Conservation (phyloP, 1,284 basidiomycete genomes). For the Sphagnurus paluster region DNA sequence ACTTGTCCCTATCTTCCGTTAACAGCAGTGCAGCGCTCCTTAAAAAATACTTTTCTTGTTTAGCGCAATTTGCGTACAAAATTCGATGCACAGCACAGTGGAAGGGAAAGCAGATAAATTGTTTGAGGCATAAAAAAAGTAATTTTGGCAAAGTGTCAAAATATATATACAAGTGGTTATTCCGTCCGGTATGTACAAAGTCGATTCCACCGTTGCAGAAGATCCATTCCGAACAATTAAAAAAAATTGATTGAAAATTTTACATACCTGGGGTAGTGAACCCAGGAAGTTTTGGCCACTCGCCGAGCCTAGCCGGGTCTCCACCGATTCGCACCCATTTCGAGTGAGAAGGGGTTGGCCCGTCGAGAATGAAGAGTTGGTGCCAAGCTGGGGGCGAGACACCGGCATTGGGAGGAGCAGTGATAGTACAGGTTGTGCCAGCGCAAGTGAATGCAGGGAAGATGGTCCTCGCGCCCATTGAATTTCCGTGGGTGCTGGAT, state of each 20-base stretch:
- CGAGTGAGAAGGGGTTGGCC: slow-evolving; percentile 70
- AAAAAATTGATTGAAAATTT: slow-evolving; percentile 2
- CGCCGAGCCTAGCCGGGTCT: slow-evolving; percentile 63
- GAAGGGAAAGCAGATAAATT: too few relatives aligned
- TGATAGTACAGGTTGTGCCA: slow-evolving; percentile 64
- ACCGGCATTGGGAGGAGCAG: slow-evolving; percentile 64
- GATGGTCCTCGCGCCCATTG: slow-evolving; percentile 68
- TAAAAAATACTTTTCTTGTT: too few relatives aligned
- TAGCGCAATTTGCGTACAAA: too few relatives aligned
- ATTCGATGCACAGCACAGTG: too few relatives aligned
- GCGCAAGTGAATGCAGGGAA: slow-evolving; percentile 67
- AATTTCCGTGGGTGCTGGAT: slow-evolving; percentile 78
- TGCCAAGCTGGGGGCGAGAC: slow-evolving; percentile 79
- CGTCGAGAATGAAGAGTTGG: slow-evolving; percentile 70
- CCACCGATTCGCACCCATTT: slow-evolving; percentile 75
- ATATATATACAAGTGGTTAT: not conserved
- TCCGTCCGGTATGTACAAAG: slow-evolving; percentile 1
- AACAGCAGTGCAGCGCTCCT: too few relatives aligned
- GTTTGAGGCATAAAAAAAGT: too few relatives aligned
- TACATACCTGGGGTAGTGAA: slow-evolving; percentile 58
- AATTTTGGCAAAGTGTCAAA: not conserved
- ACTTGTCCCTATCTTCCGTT: too few relatives aligned
- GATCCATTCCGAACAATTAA: slow-evolving; percentile 9
- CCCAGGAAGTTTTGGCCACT: slow-evolving; percentile 66
- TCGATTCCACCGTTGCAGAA: slow-evolving; percentile 5